Evolutionary conservation across 192 early-diverging fungal species (phyloP), one percentile per base, ranked within the genome.

Genomic region (Podila epigama): DNA sequence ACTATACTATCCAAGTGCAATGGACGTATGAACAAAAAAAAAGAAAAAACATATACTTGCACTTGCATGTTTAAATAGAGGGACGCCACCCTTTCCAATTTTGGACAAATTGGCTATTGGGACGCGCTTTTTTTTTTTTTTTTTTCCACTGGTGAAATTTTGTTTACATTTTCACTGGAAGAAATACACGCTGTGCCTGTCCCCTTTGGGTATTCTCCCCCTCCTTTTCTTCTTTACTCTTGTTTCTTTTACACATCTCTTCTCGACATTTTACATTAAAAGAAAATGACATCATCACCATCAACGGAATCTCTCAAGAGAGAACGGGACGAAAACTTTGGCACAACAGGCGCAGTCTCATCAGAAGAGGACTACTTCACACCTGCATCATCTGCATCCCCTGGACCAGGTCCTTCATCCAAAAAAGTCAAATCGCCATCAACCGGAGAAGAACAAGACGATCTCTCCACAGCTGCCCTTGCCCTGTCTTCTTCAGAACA

Each of bases 281-380:
- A 1, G 5, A 64, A 27, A 48, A 68, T 67, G 72, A 63, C 65
- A 22, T 29, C 73, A 64, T 22, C 73, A 59, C 11, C 66, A 75
- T 68, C 73, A 20, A 65, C n/a, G n/a, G n/a, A n/a, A n/a, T n/a
- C 60, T 27, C 25, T 64, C 9, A 77, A 68, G 33, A 66, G 73
- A 4, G 73, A 77, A 50, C 34, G 73, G 22, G 73, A 77, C 7
- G 73, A 77, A 3, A n/a, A n/a, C n/a, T 20, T 22, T 10, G 2
- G 8, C 20, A 44, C 11, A 5, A 11, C 39, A 1, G 34, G 28
- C 5, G 65, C 42, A 5, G 54, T 33, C n/a, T 64, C 66, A 4
- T 77, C 73, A 9, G 66, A 68, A 16, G 73, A 77, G 1, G 73
- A 77, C 50, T 68, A 63, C 48, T 77, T 77, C 50, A 77, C 66